Base-by-base conservation (phyloP, 1,284 basidiomycete genomes). In the Phellinidium pouzarii region DNA sequence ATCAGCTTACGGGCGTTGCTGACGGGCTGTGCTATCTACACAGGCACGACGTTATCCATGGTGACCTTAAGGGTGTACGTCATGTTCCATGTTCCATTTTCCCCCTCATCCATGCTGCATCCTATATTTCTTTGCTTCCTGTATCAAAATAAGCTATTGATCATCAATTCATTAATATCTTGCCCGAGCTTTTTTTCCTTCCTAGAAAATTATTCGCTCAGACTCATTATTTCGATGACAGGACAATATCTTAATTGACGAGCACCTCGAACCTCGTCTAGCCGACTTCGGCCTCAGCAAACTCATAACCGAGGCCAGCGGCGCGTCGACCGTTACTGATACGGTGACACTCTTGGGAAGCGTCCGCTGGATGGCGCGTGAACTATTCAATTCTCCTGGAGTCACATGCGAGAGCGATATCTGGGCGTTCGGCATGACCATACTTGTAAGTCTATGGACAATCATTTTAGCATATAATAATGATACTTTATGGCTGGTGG, bases 351-450 rank as follows among this genome's bases (percentile, higher is more conserved):
- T 41, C 22, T 41, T 50, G 12, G 55, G 55, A 12, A 53, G 45
- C 14, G 41, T 53, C 3, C 50, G 51, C 14, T 57, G 52, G 51
- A 50, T 42, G 20, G 55, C 55, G 22, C 51, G 41, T 9, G 55
- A 57, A 43, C 48, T 57, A 9, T 31, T 57, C 41, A 37, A 47
- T 12, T 22, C 34, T 22, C 50, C 45, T 3, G 34, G 54, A 29
- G 50, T 49, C 8, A 56, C 29, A 22, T 20, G 22, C 26, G 51
- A 53, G 46, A 53, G 47, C 38, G 55, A 57, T 41, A 47, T 53
- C 6, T 57, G 55, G 55, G 46, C 55, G 8, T 57, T 53, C 44
- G 55, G 55, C 23, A 57, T 57, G 55, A 55, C 54, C 11, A 42
- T 52, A 11, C 38, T 52, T 23, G 53, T 55, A 40, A 25, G 48